These are phyloP conservation scores for Sarcocystis neurona DNA, from an alignment of 169 alveolate genomes.

Conservation along the genomic window DNA sequence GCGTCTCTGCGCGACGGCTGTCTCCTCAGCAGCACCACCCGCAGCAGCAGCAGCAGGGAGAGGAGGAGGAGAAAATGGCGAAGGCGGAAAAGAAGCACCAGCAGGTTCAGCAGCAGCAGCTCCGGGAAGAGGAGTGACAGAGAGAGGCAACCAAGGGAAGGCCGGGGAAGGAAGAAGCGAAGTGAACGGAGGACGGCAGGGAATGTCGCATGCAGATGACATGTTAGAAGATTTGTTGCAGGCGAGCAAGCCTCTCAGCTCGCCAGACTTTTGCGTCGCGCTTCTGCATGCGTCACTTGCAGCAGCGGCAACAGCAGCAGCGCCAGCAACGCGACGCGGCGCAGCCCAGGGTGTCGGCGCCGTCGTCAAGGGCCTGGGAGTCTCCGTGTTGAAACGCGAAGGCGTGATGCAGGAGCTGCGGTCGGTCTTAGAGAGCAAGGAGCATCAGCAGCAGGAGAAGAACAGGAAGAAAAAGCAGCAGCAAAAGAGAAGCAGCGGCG, in stretches of 20 bases:
- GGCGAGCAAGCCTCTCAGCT: too few species aligned
- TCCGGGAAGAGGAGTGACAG: conserved; percentile 21
- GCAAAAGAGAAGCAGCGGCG: too few species aligned
- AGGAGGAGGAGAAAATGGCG: too few species aligned
- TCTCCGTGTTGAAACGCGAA: background rate
- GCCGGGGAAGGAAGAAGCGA: too few species aligned
- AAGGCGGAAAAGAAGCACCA: conserved; percentile 6
- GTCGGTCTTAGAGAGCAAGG: background rate
- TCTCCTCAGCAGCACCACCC: background rate
- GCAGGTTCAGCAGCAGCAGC: conserved; percentile 16
- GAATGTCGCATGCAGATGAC: too few species aligned
- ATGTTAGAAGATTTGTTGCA: too few species aligned
- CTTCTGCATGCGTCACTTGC: conserved; percentile 8
- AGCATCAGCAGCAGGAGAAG: too few species aligned
- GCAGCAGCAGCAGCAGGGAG: too few species aligned
- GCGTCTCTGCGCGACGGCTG: conserved; percentile 19
- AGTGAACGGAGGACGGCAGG: too few species aligned
- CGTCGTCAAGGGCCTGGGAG: conserved; percentile 54
- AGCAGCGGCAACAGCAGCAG: conserved; percentile 22
- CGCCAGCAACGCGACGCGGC: conserved; percentile 42
- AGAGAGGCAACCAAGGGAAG: conserved; percentile 15
- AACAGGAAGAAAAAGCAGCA: too few species aligned
- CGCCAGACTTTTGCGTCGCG: background rate
- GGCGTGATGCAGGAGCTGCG: conserved; percentile 18
- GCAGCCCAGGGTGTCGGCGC: conserved; percentile 48